Percentiles rank a stretch among this genome's conserved stretches.
phyloP scores from a whole-genome alignment of 345 rosid species.

The Schrenkiella parvula region DNA sequence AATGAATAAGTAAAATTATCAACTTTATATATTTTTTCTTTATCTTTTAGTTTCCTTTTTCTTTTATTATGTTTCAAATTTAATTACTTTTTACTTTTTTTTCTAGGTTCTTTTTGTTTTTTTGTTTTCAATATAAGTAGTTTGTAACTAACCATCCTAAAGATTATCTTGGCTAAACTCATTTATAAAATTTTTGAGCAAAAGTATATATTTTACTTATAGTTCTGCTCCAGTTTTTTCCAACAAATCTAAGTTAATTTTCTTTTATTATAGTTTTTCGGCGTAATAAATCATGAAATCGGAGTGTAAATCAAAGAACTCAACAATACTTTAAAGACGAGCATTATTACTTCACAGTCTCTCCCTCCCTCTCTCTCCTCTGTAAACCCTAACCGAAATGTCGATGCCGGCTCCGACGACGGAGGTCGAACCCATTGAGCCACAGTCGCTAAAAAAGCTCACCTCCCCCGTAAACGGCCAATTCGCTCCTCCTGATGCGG shows the following conservation, averaged over 20 bases:
- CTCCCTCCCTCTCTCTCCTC: background rate
- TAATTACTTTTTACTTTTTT: no score
- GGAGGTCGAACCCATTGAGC: constrained; percentile 89
- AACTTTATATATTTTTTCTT: no score
- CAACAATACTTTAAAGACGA: background rate
- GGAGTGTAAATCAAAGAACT: background rate
- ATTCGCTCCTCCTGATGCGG: constrained; percentile 67
- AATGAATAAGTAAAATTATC: no score
- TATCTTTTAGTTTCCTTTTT: no score
- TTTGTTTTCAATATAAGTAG: background rate
- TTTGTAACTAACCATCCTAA: background rate
- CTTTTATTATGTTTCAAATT: no score
- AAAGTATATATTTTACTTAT: background rate
- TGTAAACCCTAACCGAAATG: constrained; percentile 30
- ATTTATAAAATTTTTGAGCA: background rate
- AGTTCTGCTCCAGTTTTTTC: background rate
- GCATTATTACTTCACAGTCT: background rate
- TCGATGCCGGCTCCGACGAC: constrained; percentile 45
- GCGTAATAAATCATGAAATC: background rate
- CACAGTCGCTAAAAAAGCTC: constrained; percentile 86
- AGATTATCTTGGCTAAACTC: background rate
- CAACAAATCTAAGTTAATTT: background rate
- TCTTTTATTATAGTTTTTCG: background rate
- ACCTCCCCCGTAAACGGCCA: constrained; percentile 75
- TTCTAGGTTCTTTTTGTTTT: no score